These are phyloP conservation scores for Dictyostelium discoideum DNA, from an alignment of 78 protist genomes.

Conservation along the genomic window DNA sequence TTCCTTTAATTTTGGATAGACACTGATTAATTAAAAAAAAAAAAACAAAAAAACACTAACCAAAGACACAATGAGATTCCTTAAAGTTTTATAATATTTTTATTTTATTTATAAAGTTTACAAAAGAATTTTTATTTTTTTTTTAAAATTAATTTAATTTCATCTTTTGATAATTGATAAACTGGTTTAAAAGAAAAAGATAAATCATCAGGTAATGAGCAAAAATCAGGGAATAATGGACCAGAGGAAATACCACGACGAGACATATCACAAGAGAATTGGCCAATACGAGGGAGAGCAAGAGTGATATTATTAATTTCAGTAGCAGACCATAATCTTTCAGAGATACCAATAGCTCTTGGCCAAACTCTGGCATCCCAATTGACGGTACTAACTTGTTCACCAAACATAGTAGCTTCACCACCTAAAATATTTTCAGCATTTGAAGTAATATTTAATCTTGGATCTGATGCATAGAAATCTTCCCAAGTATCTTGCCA, in stretches of 20 bases:
- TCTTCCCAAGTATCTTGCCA: conserved; percentile 85
- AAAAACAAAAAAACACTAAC: too few relatives aligned
- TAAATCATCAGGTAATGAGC: conserved; percentile 41
- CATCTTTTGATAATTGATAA: not conserved
- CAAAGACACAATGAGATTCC: too few relatives aligned
- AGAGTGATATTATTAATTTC: not conserved
- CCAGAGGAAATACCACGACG: conserved; percentile 62
- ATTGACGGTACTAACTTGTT: conserved; percentile 30
- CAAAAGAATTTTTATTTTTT: not conserved
- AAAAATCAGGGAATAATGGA: conserved; percentile 53
- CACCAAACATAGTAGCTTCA: conserved; percentile 60
- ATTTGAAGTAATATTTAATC: not conserved
- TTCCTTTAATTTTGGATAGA: too few relatives aligned
- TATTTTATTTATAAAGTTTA: too few relatives aligned
- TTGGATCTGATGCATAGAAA: conserved; percentile 54
- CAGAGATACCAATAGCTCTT: conserved; percentile 45
- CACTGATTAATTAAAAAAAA: too few relatives aligned
- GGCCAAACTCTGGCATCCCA: conserved; percentile 79
- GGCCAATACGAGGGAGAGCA: conserved; percentile 38
- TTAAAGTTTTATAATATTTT: too few relatives aligned
- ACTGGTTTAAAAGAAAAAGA: conserved; percentile 6
- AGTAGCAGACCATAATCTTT: conserved; percentile 50
- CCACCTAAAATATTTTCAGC: conserved; percentile 30
- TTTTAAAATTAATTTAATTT: conserved; percentile 1
- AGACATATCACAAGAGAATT: conserved; percentile 31